These are phyloP conservation scores for Ustilago nuda DNA, from an alignment of 1,284 basidiomycete species.

Conservation along the genomic window DNA sequence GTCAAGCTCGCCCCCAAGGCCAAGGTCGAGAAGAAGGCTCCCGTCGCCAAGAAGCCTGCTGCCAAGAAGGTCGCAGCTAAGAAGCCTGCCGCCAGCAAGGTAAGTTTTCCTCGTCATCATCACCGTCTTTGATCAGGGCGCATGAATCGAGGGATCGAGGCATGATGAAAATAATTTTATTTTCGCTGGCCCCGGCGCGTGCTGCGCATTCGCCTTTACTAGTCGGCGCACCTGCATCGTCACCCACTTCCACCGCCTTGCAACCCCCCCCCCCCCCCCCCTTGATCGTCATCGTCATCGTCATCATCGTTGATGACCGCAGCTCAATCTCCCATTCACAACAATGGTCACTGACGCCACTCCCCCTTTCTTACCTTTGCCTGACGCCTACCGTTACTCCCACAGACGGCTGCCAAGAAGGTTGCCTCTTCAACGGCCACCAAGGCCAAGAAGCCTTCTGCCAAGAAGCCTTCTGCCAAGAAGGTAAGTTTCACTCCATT, in stretches of 20 bases:
- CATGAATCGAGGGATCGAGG: conserved; percentile 16
- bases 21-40: conserved; percentile 72
- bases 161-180: conserved; percentile 22
- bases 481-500: conserved; percentile 47
- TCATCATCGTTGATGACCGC: neutral
- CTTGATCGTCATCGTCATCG: conserved; percentile 4
- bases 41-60: conserved; percentile 70
- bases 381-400: neutral
- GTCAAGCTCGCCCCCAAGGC: conserved; percentile 79
- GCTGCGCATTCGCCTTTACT: conserved; percentile 17
- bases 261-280: no score
- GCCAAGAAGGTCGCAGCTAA: conserved; percentile 61
- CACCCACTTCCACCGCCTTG: conserved; percentile 17
- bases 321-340: neutral
- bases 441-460: conserved; percentile 66
- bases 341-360: neutral
- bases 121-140: neutral
- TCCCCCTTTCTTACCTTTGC: neutral
- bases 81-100: conserved; percentile 61
- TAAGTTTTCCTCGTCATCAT: conserved; percentile 24
- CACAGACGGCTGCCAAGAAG: conserved; percentile 54
- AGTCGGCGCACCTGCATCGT: conserved; percentile 3
- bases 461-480: conserved; percentile 63
- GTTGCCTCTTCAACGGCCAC: conserved; percentile 53
- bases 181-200: conserved; percentile 25